Base-by-base conservation (phyloP, 352 stramenopile species). In the Phytophthora macrochlamydospora region DNA sequence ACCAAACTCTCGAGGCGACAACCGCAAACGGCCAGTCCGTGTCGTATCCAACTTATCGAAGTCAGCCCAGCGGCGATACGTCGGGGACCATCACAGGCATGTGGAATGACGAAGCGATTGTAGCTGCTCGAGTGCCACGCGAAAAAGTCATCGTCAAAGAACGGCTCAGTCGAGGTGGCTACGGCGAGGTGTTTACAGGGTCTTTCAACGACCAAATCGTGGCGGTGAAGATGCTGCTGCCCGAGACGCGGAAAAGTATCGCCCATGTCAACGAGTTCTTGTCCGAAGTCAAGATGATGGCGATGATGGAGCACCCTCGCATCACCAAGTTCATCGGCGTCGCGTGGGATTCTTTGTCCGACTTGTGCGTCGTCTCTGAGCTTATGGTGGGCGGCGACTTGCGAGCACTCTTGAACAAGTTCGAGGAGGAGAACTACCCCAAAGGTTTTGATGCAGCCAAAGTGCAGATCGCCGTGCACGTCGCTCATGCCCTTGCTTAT, bases 271-370 rank as follows among this genome's bases (percentile, higher is more conserved):
- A 78, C 30, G 49, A 63, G 35, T 90, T 90, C 43, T 73, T 90
- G 74, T 70, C 76, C 35, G 78, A 90, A 55, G 83, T 87, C 37
- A 79, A 79, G 5, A 54, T 87, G 43, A 82, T 66, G 33, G 69
- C 81, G 5, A 59, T 43, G 29, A 62, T 90, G 8, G 71, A 87
- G 12, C 78, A 90, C 51, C 55, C 55, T 24, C 61, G 54, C 1
- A 69, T 63, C 46, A 55, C 49, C 9, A 56, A 44, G 29, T 67
- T 63, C 18, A 63, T 69, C 44, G 62, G 62, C 51, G 60, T 67
- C 3, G 60, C 60, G 8, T 64, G 62, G 62, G 54, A 69, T 38
- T 69, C 53, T 0, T n/a, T 69, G 32, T 38, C 54, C 7, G 61
- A 68, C 51, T 40, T 68, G 37, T 68, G 61, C 18, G 53, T 62